A percentile compares a stretch with the other conserved stretches of the same genome.
phyloP scores from a whole-genome alignment of 2,329 filamentous ascomycete species.

The Ustulina deusta region DNA sequence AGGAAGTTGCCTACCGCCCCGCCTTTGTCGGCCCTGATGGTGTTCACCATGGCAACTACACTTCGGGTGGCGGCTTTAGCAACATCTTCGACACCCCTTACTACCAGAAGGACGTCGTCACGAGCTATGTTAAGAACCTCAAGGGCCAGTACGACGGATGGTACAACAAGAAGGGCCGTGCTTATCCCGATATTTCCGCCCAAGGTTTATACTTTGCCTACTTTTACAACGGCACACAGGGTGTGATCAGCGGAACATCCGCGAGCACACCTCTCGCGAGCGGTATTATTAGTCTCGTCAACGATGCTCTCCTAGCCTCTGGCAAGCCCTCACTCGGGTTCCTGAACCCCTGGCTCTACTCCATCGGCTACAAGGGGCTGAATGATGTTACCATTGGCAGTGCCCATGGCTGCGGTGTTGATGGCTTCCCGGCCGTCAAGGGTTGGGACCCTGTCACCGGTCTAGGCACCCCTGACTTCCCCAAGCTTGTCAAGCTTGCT shows the following conservation, averaged over 20 bases:
- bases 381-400: conserved; percentile 57
- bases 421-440: conserved; percentile 46
- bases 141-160: conserved; percentile 57
- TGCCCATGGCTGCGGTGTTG: conserved; percentile 54
- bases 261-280: conserved; percentile 68
- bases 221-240: conserved; percentile 52
- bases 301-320: conserved; percentile 67
- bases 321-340: conserved; percentile 60
- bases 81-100: conserved; percentile 57
- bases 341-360: conserved; percentile 60
- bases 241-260: conserved; percentile 62
- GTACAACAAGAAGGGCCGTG: conserved; percentile 60
- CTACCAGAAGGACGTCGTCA: conserved; percentile 57
- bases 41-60: conserved; percentile 37
- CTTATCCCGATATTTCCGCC: conserved; percentile 59
- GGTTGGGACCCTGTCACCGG: conserved; percentile 54
- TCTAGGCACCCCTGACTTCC: conserved; percentile 52
- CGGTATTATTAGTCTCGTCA: conserved; percentile 69
- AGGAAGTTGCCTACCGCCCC: conserved; percentile 54
- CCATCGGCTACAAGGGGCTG: conserved; percentile 50
- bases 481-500: conserved; percentile 45
- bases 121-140: conserved; percentile 56
- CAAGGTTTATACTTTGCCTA: conserved; percentile 50
- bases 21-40: conserved; percentile 45
- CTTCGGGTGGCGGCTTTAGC: conserved; percentile 59